Evolutionary conservation across 176 grass and related monocot genomes (phyloP), one percentile per base, ranked within the genome.

Genomic region (Triticum turgidum): DNA sequence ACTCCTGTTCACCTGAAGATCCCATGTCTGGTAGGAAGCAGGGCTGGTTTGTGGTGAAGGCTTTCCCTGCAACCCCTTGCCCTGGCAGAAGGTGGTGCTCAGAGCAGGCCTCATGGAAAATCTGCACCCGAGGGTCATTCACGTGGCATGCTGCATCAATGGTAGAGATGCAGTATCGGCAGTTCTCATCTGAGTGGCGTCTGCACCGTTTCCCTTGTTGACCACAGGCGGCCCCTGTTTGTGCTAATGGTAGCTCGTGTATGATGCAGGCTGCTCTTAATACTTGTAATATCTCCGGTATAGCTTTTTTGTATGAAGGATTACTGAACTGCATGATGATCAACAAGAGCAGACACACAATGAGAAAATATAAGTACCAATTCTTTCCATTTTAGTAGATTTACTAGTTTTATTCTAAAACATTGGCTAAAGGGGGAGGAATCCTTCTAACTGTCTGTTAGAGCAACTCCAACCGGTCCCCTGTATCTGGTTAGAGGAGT

Each of bases 131-230:
- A 63, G 91, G 61, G 51, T 91, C 87, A 82, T 93, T 93, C 33
- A 95, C 84, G 32, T 91, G 91, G 72, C 87, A 97, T 61, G 89
- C 87, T 33, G 63, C 83, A n/a, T 95, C 92, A 13, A 87, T 76
- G 56, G 95, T 95, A 29, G 92, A 97, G 72, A 90, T 82, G 76
- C 91, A 97, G 42, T 93, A 83, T 25, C 11, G 24, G 76, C 82
- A 91, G 89, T 95, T 98, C 79, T 98, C 95, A 39, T 95, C 83
- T 0, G 93, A 88, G 65, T 98, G 95, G 7, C 85, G 95, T 34
- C 77, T 90, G 33, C 95, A 87, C 45, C 70, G 77, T 83, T 95
- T 95, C 33, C 89, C 92, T 90, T 98, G 95, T 65, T 95, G 93
- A 81, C 65, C 45, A 61, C 93, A 98, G 68, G 83, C 49, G 14